Conservation (phyloP, 2,329 filamentous ascomycete species). For the Aspergillus spinulosporus region DNA sequence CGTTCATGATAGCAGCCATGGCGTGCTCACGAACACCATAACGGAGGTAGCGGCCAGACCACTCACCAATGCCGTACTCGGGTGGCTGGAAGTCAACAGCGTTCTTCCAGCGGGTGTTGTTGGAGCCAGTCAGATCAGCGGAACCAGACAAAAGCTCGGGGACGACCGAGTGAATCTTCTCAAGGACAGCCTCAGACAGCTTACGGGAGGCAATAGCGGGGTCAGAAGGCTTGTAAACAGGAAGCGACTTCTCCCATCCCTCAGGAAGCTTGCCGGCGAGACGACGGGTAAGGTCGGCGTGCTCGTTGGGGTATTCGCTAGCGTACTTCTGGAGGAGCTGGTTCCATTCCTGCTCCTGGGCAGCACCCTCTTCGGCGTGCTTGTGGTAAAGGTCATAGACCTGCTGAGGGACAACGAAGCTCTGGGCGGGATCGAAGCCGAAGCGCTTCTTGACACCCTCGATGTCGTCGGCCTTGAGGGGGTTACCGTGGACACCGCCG, state of each 20-base stretch:
- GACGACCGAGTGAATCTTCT: constrained; percentile 77
- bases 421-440: constrained; percentile 92
- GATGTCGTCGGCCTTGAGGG: constrained; percentile 91
- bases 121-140: constrained; percentile 96
- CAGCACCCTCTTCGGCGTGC: constrained; percentile 81
- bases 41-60: constrained; percentile 77
- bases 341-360: constrained; percentile 93
- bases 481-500: constrained; percentile 91
- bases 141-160: constrained; percentile 95
- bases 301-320: constrained; percentile 73
- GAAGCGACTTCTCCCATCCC: constrained; percentile 93
- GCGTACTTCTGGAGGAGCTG: constrained; percentile 85
- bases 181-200: constrained; percentile 89
- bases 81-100: constrained; percentile 97
- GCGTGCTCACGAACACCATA: constrained; percentile 55
- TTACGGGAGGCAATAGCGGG: constrained; percentile 87
- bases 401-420: constrained; percentile 88
- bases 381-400: constrained; percentile 90
- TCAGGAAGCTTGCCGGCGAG: constrained; percentile 81
- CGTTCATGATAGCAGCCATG: constrained; percentile 60
- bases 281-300: constrained; percentile 78
- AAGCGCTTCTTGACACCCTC: constrained; percentile 93
- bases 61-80: constrained; percentile 80
- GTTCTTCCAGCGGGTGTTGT: constrained; percentile 97
- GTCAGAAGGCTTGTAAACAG: constrained; percentile 85